Percentiles rank a stretch among this genome's conserved stretches.
phyloP scores from a whole-genome alignment of 768 basidiomycete genomes.

The Mycena polygramma region DNA sequence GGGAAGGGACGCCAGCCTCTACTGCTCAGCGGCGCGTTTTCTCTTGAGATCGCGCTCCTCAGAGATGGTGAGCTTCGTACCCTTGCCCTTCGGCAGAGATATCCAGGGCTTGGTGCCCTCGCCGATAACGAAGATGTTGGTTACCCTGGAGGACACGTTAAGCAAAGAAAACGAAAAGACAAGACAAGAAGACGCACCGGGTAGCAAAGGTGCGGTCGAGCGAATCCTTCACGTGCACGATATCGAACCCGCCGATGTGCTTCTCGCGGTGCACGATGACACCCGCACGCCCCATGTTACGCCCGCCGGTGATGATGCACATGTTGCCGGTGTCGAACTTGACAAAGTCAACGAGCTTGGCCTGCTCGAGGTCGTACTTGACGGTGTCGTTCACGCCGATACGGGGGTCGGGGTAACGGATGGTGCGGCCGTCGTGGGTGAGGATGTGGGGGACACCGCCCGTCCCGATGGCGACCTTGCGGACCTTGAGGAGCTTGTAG shows the following conservation, averaged over 20 bases:
- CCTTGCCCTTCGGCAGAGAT: conserved; percentile 97
- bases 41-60: conserved; percentile 96
- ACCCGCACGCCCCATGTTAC: conserved; percentile 99
- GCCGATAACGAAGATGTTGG: conserved; percentile 98
- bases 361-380: conserved; percentile 95
- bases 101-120: conserved; percentile 97
- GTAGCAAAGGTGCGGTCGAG: conserved; percentile 97
- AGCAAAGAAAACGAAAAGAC: neutral
- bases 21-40: conserved; percentile 75
- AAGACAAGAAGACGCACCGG: conserved; percentile 68
- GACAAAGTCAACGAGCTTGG: conserved; percentile 93
- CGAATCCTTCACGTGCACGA: conserved; percentile 97
- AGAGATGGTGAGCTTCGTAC: conserved; percentile 96
- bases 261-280: conserved; percentile 97
- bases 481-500: conserved; percentile 97
- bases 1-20: conserved; percentile 5
- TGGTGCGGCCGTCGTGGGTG: conserved; percentile 99
- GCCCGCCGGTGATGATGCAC: conserved; percentile 97
- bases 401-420: conserved; percentile 97
- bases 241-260: conserved; percentile 98
- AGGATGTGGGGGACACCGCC: conserved; percentile 97
- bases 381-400: conserved; percentile 98
- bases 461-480: conserved; percentile 89
- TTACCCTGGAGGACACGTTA: conserved; percentile 66
- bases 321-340: conserved; percentile 98